Evolutionary conservation across 345 rosid species (phyloP).

Genomic region (Geranium rotundifolium): DNA sequence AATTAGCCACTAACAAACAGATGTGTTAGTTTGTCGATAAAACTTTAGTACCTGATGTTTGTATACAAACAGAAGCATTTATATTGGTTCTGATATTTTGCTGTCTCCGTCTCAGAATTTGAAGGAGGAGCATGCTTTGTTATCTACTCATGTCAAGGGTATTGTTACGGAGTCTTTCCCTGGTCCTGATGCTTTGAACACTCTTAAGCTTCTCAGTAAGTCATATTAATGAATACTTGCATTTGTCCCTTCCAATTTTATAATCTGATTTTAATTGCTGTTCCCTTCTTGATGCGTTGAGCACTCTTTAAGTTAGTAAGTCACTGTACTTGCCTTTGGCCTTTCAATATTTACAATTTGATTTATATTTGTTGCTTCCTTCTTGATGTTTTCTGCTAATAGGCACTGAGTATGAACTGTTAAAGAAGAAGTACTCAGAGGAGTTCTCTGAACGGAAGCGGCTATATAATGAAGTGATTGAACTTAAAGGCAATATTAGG

Average conservation of each 20-base stretch:
- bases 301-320: too few species aligned
- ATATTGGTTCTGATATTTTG: background rate
- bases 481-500: constrained; percentile 88
- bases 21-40: background rate
- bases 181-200: constrained; percentile 32
- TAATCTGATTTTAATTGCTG: constrained; percentile 2
- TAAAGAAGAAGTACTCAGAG: constrained; percentile 57
- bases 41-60: background rate
- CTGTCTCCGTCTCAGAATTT: constrained; percentile 30
- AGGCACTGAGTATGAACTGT: constrained; percentile 55
- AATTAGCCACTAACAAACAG: too few species aligned
- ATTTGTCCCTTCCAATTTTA: background rate
- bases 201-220: constrained; percentile 53
- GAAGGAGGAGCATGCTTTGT: constrained; percentile 51
- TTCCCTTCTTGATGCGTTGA: constrained; percentile 5
- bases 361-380: constrained; percentile 3
- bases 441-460: constrained; percentile 64
- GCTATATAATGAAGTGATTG: constrained; percentile 83
- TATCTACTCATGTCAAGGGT: constrained; percentile 44
- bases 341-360: constrained; percentile 2
- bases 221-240: background rate
- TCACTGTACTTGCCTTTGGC: background rate
- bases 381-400: constrained; percentile 9
- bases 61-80: too few species aligned
- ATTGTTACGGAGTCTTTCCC: constrained; percentile 30